Conservation (phyloP, 2,329 filamentous ascomycete species). For the Sarocladiaceae sp. region DNA sequence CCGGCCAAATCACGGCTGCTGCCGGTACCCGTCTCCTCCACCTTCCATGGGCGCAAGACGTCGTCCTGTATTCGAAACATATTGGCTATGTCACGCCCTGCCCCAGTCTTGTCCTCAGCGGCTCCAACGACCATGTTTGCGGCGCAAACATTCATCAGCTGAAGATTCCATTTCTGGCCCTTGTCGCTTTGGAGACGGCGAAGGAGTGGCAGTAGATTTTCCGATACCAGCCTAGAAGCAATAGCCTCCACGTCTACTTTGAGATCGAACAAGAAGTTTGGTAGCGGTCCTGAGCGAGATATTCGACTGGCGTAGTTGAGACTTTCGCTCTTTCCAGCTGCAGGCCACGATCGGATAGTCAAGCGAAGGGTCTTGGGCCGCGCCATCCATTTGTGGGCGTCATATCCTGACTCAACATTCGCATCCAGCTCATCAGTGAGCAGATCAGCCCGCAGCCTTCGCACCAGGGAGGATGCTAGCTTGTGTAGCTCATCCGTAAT, state of each 20-base stretch:
- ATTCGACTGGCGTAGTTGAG: conserved; percentile 58
- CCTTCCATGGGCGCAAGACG: conserved; percentile 60
- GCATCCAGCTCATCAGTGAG: conserved; percentile 40
- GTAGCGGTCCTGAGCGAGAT: conserved; percentile 69
- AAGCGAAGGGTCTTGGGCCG: conserved; percentile 76
- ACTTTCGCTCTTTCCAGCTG: conserved; percentile 33
- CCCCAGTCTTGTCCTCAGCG: conserved; percentile 40
- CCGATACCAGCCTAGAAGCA: conserved; percentile 62
- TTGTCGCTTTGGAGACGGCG: conserved; percentile 64
- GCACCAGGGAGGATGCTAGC: conserved; percentile 64
- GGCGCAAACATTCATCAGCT: conserved; percentile 79
- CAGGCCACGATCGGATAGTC: conserved; percentile 59
- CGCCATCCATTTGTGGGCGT: conserved; percentile 59
- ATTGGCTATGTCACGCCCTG: conserved; percentile 68
- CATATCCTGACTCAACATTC: conserved; percentile 12
- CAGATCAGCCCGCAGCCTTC: conserved; percentile 74
- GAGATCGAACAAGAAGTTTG: conserved; percentile 65
- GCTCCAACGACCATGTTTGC: conserved; percentile 69
- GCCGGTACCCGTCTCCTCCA: conserved; percentile 20
- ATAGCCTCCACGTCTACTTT: conserved; percentile 51
- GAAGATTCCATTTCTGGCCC: conserved; percentile 66
- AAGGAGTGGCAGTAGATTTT: conserved; percentile 66
- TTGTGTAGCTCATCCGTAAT: conserved; percentile 63
- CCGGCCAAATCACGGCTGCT: neutral
- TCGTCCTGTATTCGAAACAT: conserved; percentile 78